Conservation (phyloP, 2,329 filamentous ascomycete genomes). For the Diplodia scrobiculata region DNA sequence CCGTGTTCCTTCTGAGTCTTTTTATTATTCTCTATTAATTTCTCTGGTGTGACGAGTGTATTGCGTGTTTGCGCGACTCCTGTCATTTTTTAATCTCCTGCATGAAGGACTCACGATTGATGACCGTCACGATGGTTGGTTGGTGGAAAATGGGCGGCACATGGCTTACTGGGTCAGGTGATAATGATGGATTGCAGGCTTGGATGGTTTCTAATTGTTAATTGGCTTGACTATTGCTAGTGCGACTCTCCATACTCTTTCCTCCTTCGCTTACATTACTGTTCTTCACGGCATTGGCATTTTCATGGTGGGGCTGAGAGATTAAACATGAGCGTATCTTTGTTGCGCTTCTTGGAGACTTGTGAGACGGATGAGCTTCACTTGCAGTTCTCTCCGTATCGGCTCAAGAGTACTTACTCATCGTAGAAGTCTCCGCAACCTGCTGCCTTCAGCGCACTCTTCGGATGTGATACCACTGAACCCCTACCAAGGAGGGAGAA, state of each 20-base stretch:
- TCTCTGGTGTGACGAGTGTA: neutral
- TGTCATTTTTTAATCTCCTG: neutral
- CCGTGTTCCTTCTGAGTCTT: neutral
- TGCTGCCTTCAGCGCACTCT: no score
- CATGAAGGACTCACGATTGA: conserved; percentile 10
- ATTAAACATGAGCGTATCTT: neutral
- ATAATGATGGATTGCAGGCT: neutral
- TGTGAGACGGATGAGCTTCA: neutral
- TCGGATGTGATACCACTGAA: no score
- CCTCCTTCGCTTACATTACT: neutral
- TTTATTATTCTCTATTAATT: neutral
- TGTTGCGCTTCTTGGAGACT: neutral
- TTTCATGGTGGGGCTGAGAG: neutral
- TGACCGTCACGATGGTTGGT: neutral
- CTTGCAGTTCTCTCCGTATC: neutral
- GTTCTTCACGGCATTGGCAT: neutral
- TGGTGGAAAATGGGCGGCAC: neutral
- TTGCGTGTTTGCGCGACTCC: neutral
- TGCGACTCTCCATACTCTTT: neutral
- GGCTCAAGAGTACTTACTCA: no score
- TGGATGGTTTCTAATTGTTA: neutral
- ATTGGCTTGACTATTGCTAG: neutral
- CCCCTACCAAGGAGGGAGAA: no score
- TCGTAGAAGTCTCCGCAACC: no score
- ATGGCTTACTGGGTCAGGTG: conserved; percentile 1